phyloP scores from a whole-genome alignment of 805 yeast species.

The Saccharomycopsis oosterbeekiorum region DNA sequence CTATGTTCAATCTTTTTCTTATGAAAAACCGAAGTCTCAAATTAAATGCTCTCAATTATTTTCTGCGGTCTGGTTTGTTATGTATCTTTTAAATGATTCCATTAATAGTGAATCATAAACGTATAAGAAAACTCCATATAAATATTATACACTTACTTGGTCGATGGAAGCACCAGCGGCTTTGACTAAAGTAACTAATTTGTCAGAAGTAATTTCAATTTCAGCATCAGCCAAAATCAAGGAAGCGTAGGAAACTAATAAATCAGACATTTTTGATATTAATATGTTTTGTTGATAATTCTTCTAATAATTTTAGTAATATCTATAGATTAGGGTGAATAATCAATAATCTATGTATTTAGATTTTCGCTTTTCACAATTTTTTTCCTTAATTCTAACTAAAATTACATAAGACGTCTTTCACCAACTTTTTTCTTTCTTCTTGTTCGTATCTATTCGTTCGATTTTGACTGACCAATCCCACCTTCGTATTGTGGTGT shows the following conservation, averaged over 20 bases:
- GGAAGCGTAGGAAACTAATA: conserved; percentile 96
- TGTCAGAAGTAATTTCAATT: conserved; percentile 80
- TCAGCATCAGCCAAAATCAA: conserved; percentile 97
- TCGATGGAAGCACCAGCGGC: conserved; percentile 77
- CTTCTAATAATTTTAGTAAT: neutral
- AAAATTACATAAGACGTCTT: neutral
- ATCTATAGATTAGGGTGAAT: neutral
- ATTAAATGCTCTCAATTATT: no score
- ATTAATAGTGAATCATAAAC: neutral
- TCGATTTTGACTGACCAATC: neutral
- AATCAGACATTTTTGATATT: conserved; percentile 64
- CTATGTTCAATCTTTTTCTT: no score
- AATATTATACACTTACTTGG: conserved; percentile 25
- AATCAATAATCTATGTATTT: neutral
- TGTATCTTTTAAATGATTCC: neutral
- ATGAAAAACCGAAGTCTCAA: no score
- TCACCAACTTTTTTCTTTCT: neutral
- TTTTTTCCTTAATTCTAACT: neutral
- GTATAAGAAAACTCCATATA: neutral
- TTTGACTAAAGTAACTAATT: conserved; percentile 58
- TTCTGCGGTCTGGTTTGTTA: no score
- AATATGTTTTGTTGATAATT: neutral
- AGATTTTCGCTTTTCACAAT: neutral
- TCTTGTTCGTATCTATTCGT: neutral
- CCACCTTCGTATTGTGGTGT: neutral